Evolutionary conservation across 305 asterid genomes (phyloP).

Genomic region (Lippia alba): DNA sequence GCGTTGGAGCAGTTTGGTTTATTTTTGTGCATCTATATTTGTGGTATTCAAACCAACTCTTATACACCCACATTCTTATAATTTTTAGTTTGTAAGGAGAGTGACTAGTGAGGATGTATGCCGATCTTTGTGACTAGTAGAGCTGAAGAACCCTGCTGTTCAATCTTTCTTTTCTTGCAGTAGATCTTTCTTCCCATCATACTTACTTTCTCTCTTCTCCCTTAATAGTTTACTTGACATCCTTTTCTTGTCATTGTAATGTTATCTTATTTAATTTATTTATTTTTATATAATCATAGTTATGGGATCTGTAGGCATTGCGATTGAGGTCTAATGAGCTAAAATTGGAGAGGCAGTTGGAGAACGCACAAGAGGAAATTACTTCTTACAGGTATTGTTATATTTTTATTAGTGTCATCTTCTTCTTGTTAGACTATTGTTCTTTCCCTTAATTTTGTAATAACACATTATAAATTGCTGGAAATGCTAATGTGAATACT

Average conservation of each 20-base stretch:
- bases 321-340: conserved; percentile 96
- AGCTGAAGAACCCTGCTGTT: conserved; percentile 20
- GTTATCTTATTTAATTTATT: conserved; percentile 9
- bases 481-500: conserved; percentile 6
- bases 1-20: neutral
- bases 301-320: conserved; percentile 64
- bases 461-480: neutral
- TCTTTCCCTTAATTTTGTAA: neutral
- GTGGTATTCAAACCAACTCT: neutral
- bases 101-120: neutral
- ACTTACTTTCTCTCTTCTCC: conserved; percentile 19
- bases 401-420: conserved; percentile 13
- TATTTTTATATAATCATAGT: conserved; percentile 23
- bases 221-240: conserved; percentile 22
- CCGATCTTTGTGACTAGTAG: conserved; percentile 1
- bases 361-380: conserved; percentile 72
- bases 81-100: neutral
- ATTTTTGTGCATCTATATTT: neutral
- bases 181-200: neutral
- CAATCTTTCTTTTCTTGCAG: neutral
- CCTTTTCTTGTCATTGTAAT: conserved; percentile 5
- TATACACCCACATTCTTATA: neutral
- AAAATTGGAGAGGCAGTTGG: conserved; percentile 87
- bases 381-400: conserved; percentile 70
- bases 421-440: conserved; percentile 5